These are phyloP conservation scores for Dactylellina drechsleri DNA, from an alignment of 2,329 filamentous ascomycete genomes.

Conservation along the genomic window DNA sequence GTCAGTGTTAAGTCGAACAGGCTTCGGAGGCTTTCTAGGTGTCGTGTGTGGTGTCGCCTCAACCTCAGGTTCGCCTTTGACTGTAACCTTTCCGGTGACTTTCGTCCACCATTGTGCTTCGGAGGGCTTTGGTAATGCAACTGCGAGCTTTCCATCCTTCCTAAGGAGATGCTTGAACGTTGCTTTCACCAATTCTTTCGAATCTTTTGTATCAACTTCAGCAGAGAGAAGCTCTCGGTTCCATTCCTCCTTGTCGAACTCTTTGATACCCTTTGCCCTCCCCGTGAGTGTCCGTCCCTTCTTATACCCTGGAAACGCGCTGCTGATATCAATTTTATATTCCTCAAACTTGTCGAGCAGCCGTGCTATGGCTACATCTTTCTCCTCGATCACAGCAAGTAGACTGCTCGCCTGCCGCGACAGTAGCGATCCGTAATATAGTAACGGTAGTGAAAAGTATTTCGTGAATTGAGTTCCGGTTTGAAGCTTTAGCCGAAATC, in stretches of 20 bases:
- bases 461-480: constrained; percentile 62
- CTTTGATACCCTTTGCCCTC: constrained; percentile 65
- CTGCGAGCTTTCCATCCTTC: constrained; percentile 22
- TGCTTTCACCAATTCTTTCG: constrained; percentile 44
- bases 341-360: constrained; percentile 68
- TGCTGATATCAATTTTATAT: constrained; percentile 65
- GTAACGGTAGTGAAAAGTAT: constrained; percentile 65
- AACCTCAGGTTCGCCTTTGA: constrained; percentile 49
- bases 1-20: constrained; percentile 43
- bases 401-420: constrained; percentile 64
- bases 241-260: constrained; percentile 62
- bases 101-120: constrained; percentile 50
- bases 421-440: constrained; percentile 64
- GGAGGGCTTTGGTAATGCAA: constrained; percentile 25
- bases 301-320: constrained; percentile 65
- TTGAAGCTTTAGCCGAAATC: constrained; percentile 67
- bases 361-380: constrained; percentile 68
- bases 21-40: constrained; percentile 47
- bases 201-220: constrained; percentile 29
- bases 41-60: constrained; percentile 39
- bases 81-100: constrained; percentile 43
- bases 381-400: constrained; percentile 64
- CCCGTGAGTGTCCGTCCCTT: constrained; percentile 62
- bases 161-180: constrained; percentile 29
- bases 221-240: constrained; percentile 25